Evolutionary conservation across 768 basidiomycete species (phyloP), one percentile per base, ranked within the genome.

Genomic region (Lactifluus subvellereus): DNA sequence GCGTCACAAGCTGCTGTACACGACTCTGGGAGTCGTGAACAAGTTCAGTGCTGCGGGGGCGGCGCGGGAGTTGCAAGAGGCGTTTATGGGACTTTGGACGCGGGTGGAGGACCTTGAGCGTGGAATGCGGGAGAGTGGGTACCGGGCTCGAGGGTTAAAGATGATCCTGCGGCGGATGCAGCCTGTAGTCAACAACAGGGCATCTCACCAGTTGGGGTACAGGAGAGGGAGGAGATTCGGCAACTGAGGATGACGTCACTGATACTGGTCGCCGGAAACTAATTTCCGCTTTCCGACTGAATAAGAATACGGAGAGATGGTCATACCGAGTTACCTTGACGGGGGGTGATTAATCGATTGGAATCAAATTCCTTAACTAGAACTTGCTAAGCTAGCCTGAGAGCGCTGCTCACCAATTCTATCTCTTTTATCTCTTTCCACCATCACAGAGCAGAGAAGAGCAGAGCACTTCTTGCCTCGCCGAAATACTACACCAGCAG

Each of bases 141-240:
- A 63, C 14, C 57, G 57, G 14, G 53, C 57, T 22, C 52, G 35
- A 13, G 52, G 62, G 8, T 49, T 63, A 47, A 57, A 54, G 20
- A 63, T 63, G 62, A 10, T 63, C 4, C 6, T 63, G 37, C 62
- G 62, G 0, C 57, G 62, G 32, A 27, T 54, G 53, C 32, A 18
- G 32, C 57, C 62, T 2, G 52, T 63, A 20, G 47, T 47, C 45
- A 7, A 11, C 35, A 37, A 37, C 6, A 37, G 35, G 35, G 35
- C 45, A 20, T 8, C 27, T 27, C 27, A 27, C 1, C 27, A 27
- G 27, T 27, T 27, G 27, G 27, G 27, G 27, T 27, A 27, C 27
- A 3, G 27, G 27, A 27, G 27, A 2, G 27, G 27, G 2, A 27
- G 27, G 27, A 27, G 27, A 27, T 27, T 27, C 27, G 27, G 27